phyloP scores from a whole-genome alignment of 108 stramenopile species.

The Nannochloropsis granulata region DNA sequence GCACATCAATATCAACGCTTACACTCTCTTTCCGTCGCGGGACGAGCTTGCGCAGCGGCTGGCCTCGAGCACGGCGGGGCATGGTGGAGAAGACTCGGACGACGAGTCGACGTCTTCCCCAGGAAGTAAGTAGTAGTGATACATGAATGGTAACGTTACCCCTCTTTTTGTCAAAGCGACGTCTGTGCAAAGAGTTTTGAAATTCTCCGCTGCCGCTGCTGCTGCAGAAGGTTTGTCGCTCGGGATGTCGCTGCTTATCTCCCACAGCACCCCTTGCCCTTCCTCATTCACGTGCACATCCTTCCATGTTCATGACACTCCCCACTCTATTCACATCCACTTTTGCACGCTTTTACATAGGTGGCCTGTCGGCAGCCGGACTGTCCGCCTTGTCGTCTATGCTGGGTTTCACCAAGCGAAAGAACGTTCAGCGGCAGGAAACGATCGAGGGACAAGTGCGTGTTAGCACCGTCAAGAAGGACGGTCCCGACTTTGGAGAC shows the following conservation, averaged over 20 bases:
- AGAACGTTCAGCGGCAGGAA: background rate
- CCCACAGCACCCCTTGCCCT: no score
- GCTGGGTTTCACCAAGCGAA: background rate
- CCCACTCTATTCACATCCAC: background rate
- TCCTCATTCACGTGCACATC: no score
- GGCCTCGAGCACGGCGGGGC: background rate
- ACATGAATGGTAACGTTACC: background rate
- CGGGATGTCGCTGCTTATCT: no score
- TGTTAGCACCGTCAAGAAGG: background rate
- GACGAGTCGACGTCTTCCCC: background rate
- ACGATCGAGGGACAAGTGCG: background rate
- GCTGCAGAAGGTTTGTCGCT: no score
- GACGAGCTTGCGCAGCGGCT: background rate
- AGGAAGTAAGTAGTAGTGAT: constrained; percentile 9
- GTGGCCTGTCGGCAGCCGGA: background rate
- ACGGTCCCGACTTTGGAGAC: background rate
- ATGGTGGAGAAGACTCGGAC: background rate
- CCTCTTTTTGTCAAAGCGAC: no score
- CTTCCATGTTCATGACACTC: no score
- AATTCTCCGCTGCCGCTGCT: no score
- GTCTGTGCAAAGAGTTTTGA: no score
- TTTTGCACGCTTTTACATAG: background rate
- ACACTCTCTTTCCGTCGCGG: background rate
- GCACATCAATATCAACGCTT: background rate
- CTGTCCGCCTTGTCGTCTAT: background rate